Conservation (phyloP, 345 rosid species). For the Pistacia integerrima region DNA sequence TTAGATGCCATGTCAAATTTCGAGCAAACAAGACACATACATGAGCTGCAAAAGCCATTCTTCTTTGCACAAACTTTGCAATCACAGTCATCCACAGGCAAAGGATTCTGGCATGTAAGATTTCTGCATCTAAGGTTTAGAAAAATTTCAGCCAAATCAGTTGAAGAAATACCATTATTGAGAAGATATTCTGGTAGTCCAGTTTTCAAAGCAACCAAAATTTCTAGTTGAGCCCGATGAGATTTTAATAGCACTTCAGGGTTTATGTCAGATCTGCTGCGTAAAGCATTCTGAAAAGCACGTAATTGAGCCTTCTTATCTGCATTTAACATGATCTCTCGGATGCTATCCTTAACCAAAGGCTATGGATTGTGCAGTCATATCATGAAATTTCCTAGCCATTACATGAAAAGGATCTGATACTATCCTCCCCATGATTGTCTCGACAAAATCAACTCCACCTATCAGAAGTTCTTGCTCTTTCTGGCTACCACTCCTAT, state of each 20-base stretch:
- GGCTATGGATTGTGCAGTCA: slow-evolving; percentile 63
- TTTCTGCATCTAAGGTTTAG: slow-evolving; percentile 81
- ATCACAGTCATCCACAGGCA: slow-evolving; percentile 96
- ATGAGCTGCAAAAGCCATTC: slow-evolving; percentile 89
- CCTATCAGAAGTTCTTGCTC: slow-evolving; percentile 51
- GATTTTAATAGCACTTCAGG: slow-evolving; percentile 58
- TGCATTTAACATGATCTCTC: slow-evolving; percentile 65
- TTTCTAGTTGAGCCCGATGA: slow-evolving; percentile 81
- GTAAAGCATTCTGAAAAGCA: slow-evolving; percentile 61
- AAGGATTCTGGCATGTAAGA: slow-evolving; percentile 56
- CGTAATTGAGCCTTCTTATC: slow-evolving; percentile 57
- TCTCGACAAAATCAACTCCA: slow-evolving; percentile 77
- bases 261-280: slow-evolving; percentile 62
- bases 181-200: slow-evolving; percentile 72
- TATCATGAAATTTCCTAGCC: slow-evolving; percentile 79
- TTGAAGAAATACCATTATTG: slow-evolving; percentile 49
- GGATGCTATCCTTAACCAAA: slow-evolving; percentile 72
- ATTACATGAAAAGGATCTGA: slow-evolving; percentile 72
- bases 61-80: slow-evolving; percentile 84
- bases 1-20: slow-evolving; percentile 92
- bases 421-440: slow-evolving; percentile 61
- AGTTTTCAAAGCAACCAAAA: slow-evolving; percentile 78
- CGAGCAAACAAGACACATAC: slow-evolving; percentile 96
- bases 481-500: slow-evolving; percentile 65
- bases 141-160: slow-evolving; percentile 88